Base-by-base conservation (phyloP, 164 flowering plant species). In the Cinnamomum chago region DNA sequence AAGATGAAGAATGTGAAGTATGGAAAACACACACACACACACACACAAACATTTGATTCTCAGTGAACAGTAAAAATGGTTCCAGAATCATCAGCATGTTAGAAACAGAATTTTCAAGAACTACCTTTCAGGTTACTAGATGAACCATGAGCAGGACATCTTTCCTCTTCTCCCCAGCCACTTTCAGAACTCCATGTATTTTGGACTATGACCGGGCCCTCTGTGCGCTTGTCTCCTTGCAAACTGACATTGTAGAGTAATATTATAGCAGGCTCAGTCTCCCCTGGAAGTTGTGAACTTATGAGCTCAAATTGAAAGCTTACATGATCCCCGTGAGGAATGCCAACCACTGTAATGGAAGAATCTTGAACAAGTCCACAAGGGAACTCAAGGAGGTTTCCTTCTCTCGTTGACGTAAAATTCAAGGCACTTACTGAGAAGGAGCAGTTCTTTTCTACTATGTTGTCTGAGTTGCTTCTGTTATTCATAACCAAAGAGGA, bases 351-450 rank as follows among this genome's bases (percentile, higher is more conserved):
- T 40, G 95, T 86, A 77, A 94, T 77, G 12, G 98, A 92, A 35
- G 97, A 94, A 82, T 82, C 97, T 79, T 87, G 90, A 79, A 87
- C 82, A 40, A 94, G 81, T 76, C 98, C 98, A 82, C 97, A 92
- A 47, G 96, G 97, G 70, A 94, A 70, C 71, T 88, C 88, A 76
- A 90, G 87, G 75, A 80, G 35, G 47, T 69, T 77, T 73, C 79
- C 83, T 66, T 72, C 76, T 62, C 76, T 76, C 23, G 67, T 74
- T 60, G 68, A 55, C 27, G 78, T 62, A 23, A 58, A 27, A 76
- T 83, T 81, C 30, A 66, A 50, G 67, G 72, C 71, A 75, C 71
- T 85, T 17, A 90, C 87, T 72, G 84, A 85, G 69, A 70, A 85
- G 50, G 90, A 90, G 76, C 97, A 94, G 50, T 78, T 82, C 76